phyloP scores from a whole-genome alignment of 2,329 filamentous ascomycete genomes.

The Trichoderma koningii region DNA sequence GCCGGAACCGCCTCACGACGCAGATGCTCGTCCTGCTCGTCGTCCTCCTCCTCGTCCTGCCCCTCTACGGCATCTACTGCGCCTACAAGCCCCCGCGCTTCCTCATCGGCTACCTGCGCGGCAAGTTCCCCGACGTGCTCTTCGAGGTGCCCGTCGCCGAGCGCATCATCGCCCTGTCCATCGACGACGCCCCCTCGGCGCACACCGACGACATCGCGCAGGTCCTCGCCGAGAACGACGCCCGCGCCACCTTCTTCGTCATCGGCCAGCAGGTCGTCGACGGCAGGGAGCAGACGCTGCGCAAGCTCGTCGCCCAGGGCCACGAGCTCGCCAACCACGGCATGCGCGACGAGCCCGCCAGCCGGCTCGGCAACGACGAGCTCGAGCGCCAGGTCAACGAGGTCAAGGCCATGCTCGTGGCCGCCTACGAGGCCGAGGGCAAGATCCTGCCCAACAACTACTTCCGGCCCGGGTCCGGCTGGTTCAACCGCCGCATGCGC shows the following conservation, averaged over 20 bases:
- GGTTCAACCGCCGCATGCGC: conserved; percentile 75
- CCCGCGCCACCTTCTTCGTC: conserved; percentile 82
- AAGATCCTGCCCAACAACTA: conserved; percentile 58
- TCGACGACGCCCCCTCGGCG: conserved; percentile 80
- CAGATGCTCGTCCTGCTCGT: conserved; percentile 47
- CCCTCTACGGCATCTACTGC: conserved; percentile 58
- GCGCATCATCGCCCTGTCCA: conserved; percentile 77
- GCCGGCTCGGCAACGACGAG: conserved; percentile 58
- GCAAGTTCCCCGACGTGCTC: conserved; percentile 75
- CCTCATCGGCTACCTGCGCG: conserved; percentile 70
- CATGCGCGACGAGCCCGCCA: conserved; percentile 80
- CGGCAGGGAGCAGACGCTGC: conserved; percentile 56
- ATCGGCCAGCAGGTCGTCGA: conserved; percentile 72
- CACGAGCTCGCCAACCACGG: conserved; percentile 85
- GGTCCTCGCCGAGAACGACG: conserved; percentile 65
- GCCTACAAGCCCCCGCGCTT: conserved; percentile 79
- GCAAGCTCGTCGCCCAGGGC: conserved; percentile 59
- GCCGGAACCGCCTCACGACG: conserved; percentile 61
- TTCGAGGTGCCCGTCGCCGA: conserved; percentile 62
- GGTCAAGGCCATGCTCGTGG: conserved; percentile 63
- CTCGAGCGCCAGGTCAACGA: conserved; percentile 64
- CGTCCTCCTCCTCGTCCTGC: conserved; percentile 41
- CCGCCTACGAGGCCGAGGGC: conserved; percentile 55
- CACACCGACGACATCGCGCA: conserved; percentile 71
- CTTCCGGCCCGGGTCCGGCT: conserved; percentile 82